Evolutionary conservation across 768 basidiomycete genomes (phyloP), one percentile per base, ranked within the genome.

Genomic region (Amanita pallidorosea): DNA sequence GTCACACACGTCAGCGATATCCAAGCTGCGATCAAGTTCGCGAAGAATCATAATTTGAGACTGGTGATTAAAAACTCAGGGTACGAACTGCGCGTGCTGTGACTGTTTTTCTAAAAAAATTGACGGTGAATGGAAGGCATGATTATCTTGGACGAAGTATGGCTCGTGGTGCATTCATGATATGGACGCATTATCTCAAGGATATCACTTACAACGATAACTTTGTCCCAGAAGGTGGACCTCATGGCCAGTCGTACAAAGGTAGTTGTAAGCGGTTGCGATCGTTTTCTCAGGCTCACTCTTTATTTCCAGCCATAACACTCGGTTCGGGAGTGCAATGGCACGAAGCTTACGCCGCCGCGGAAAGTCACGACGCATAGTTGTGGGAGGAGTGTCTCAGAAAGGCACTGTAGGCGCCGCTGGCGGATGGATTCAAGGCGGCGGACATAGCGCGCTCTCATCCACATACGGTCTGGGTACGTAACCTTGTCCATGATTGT

Each of bases 361-460:
- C 65, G 7, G 58, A 71, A n/a, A 54, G 61, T 4, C 56, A 71
- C n/a, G 65, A 0, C 67, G 70, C 4, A 57, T 69, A 40, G 62
- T 79, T 17, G 66, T 78, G 5, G 79, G 79, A 5, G 76, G 71
- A 7, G n/a, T 65, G 5, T 67, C 67, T 7, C 9, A 33, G 0
- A 65, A 66, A 5, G 73, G 67, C 18, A 68, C 73, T 5, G 65
- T 77, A 4, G 76, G 74, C 34, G 67, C 74, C 22, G 66, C 69
- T 12, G 75, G 73, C 25, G 76, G 75, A 17, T 79, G 73, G 71
- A 48, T 72, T 3, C 58, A 66, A 25, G 77, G 76, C 11, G 74
- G 72, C 4, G 74, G 76, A 4, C 46, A 47, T 22, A 47, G 46
- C 15, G 12, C 20, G 8, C n/a, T 48, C 5, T 38, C 47, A 13